Conservation (phyloP, 345 rosid species). For the Nasturtium officinale region DNA sequence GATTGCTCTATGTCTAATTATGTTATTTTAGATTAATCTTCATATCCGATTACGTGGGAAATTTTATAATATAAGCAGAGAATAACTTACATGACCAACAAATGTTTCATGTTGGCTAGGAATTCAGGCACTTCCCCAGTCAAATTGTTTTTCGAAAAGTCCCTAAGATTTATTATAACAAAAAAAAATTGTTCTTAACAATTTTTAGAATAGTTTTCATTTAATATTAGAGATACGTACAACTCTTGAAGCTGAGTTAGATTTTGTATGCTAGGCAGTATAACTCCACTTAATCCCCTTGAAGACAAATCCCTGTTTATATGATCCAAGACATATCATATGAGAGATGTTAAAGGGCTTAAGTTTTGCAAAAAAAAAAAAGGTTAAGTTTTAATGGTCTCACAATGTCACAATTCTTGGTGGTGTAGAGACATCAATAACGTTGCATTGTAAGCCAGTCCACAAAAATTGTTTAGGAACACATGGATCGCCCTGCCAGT, state of each 20-base stretch:
- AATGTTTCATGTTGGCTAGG: constrained; percentile 43
- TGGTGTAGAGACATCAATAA: constrained; percentile 12
- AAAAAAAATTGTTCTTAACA: no score
- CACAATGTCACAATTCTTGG: constrained; percentile 56
- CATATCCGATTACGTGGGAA: no score
- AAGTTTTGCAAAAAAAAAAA: no score
- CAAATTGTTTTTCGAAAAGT: constrained; percentile 53
- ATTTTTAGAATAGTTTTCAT: no score
- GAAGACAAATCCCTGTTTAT: constrained; percentile 45
- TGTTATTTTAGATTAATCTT: no score
- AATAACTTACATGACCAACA: constrained; percentile 56
- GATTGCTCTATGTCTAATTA: no score
- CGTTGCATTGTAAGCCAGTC: constrained; percentile 48
- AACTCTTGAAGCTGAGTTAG: constrained; percentile 40
- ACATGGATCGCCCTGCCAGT: constrained; percentile 62
- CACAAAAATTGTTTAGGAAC: constrained; percentile 36
- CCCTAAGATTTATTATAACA: no score
- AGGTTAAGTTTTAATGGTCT: no score
- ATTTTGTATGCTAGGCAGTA: constrained; percentile 38
- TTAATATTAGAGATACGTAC: no score
- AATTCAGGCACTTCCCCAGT: constrained; percentile 51
- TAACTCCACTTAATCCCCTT: constrained; percentile 44
- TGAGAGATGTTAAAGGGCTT: no score
- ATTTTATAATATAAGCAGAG: no score
- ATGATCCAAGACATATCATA: constrained; percentile 1